Evolutionary conservation across 345 rosid genomes (phyloP).

Genomic region (Rhodamnia rubescens): DNA sequence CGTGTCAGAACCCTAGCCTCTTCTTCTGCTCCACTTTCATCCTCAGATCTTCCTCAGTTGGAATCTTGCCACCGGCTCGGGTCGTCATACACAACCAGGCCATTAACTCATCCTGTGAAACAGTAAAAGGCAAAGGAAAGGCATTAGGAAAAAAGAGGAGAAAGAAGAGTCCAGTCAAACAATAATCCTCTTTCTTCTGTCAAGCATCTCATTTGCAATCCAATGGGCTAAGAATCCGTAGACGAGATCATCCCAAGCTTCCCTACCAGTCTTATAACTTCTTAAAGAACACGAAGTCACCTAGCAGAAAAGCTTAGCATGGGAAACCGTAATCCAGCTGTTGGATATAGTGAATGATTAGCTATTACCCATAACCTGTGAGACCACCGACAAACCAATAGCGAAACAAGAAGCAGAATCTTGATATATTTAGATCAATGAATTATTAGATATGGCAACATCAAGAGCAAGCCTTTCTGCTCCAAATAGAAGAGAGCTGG

Average conservation of each 20-base stretch:
- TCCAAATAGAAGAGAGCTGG: not conserved
- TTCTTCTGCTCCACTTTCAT: constrained; percentile 45
- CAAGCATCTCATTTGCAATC: not conserved
- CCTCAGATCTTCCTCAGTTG: constrained; percentile 45
- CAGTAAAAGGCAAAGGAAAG: not conserved
- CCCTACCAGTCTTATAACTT: not conserved
- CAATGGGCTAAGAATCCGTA: not conserved
- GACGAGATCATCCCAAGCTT: not conserved
- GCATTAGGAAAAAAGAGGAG: not conserved
- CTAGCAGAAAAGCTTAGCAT: not conserved
- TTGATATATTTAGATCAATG: not conserved
- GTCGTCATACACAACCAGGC: constrained; percentile 50
- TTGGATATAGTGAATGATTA: not conserved
- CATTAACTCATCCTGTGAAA: constrained; percentile 58
- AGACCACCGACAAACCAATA: not conserved
- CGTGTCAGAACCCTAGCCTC: constrained; percentile 28
- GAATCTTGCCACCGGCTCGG: constrained; percentile 23
- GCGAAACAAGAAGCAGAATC: not conserved
- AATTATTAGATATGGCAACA: not conserved
- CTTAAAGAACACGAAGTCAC: not conserved
- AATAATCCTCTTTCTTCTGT: not conserved
- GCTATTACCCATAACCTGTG: not conserved
- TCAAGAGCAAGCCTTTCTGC: not conserved
- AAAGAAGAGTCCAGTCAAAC: not conserved
- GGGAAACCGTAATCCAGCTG: not conserved